A percentile compares a stretch with the other conserved stretches of the same genome.
Conservation (phyloP, 129 eudicot genomes). For the Escallonia herrerae region DNA sequence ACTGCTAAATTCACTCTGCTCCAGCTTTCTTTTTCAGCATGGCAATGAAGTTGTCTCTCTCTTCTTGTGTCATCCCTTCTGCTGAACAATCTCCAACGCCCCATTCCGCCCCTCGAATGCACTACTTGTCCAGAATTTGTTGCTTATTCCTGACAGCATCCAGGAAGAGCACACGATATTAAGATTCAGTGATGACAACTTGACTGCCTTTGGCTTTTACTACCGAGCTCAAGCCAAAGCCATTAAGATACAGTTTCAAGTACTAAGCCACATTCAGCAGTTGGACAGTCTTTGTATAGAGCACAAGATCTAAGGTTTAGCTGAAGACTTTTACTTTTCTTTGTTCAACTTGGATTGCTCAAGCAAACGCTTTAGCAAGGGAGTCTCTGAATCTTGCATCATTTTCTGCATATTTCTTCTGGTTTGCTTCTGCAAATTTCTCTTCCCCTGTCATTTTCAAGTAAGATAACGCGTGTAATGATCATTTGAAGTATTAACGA, state of each 20-base stretch:
- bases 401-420: constrained; percentile 80
- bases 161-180: background rate
- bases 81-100: constrained; percentile 98
- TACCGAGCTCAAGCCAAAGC: too few relatives aligned
- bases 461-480: background rate
- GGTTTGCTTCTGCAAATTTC: constrained; percentile 70
- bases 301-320: background rate
- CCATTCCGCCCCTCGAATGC: constrained; percentile 99
- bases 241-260: too few relatives aligned
- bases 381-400: constrained; percentile 85
- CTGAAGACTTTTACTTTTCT: constrained; percentile 60
- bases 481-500: background rate
- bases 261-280: too few relatives aligned
- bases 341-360: constrained; percentile 70
- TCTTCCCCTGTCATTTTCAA: background rate
- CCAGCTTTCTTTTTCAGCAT: constrained; percentile 78
- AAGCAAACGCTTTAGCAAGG: constrained; percentile 73
- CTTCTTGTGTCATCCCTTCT: constrained; percentile 84
- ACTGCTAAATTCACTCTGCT: constrained; percentile 37
- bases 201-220: too few relatives aligned
- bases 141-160: constrained; percentile 54
- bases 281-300: too few relatives aligned
- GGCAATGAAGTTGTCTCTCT: constrained; percentile 71
- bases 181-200: too few relatives aligned
- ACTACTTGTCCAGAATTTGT: constrained; percentile 74